These are phyloP conservation scores for Linnemannia exigua DNA, from an alignment of 192 early-diverging fungal species.

Conservation along the genomic window DNA sequence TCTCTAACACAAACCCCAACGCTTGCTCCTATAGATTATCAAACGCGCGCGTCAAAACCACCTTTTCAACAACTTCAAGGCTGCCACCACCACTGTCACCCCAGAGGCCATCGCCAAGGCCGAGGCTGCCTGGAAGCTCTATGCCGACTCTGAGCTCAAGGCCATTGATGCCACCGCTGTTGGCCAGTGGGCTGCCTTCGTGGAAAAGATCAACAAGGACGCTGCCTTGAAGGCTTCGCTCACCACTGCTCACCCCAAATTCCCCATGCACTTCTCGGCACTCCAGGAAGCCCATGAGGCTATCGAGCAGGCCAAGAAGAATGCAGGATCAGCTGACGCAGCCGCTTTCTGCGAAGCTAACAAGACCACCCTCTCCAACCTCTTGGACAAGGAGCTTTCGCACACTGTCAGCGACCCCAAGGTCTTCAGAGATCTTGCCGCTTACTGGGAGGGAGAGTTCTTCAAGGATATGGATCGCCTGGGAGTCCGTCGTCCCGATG, in stretches of 20 bases:
- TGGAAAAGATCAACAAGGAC: slow-evolving; percentile 62
- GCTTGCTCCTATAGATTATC: slow-evolving; percentile 77
- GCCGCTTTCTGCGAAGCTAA: slow-evolving; percentile 65
- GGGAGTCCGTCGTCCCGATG: slow-evolving; percentile 87
- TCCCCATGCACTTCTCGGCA: slow-evolving; percentile 81
- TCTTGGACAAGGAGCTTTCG: slow-evolving; percentile 68
- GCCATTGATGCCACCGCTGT: slow-evolving; percentile 59
- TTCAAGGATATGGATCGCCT: slow-evolving; percentile 95
- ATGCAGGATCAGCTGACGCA: slow-evolving; percentile 62
- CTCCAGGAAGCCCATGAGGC: slow-evolving; percentile 62
- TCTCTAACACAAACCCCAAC: background rate
- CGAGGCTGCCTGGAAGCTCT: slow-evolving; percentile 72
- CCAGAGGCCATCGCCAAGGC: slow-evolving; percentile 69
- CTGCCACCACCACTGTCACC: slow-evolving; percentile 51
- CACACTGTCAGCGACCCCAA: slow-evolving; percentile 87
- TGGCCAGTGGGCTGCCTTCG: slow-evolving; percentile 72
- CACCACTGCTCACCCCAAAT: slow-evolving; percentile 74
- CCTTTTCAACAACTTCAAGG: slow-evolving; percentile 75
- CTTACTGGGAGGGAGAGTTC: slow-evolving; percentile 95
- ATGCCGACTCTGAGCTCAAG: slow-evolving; percentile 71
- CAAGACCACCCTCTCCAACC: slow-evolving; percentile 64
- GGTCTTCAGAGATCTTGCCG: slow-evolving; percentile 93
- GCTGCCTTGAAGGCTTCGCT: slow-evolving; percentile 54
- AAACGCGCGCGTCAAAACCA: slow-evolving; percentile 88
- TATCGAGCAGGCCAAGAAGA: slow-evolving; percentile 59